phyloP scores from a whole-genome alignment of 2,329 filamentous ascomycete species.

The Scytalidium sp. region DNA sequence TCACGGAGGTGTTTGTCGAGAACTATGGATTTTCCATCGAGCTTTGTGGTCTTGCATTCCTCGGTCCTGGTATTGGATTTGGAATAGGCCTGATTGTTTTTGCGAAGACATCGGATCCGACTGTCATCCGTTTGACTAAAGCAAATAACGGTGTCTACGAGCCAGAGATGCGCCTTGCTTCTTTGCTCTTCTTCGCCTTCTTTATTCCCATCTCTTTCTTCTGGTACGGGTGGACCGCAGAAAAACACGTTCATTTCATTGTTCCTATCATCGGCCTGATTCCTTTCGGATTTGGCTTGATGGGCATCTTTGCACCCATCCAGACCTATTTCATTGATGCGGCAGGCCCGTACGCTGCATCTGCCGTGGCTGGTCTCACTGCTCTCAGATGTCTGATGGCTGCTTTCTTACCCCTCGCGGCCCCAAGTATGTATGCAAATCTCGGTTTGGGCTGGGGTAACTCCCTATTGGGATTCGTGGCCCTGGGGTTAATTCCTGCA shows the following conservation, averaged over 20 bases:
- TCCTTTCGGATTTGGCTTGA: slow-evolving; percentile 41
- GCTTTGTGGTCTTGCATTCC: slow-evolving; percentile 38
- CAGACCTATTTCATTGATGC: slow-evolving; percentile 46
- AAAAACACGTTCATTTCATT: slow-evolving; percentile 37
- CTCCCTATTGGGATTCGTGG: slow-evolving; percentile 45
- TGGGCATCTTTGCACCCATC: slow-evolving; percentile 36
- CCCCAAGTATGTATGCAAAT: slow-evolving; percentile 38
- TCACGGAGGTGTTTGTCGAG: slow-evolving; percentile 42
- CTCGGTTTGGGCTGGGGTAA: slow-evolving; percentile 44
- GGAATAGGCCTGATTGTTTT: slow-evolving; percentile 36
- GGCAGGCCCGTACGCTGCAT: slow-evolving; percentile 35
- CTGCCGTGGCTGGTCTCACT: slow-evolving; percentile 35
- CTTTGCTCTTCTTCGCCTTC: slow-evolving; percentile 37
- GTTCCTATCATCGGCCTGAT: slow-evolving; percentile 36
- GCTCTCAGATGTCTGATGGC: slow-evolving; percentile 41
- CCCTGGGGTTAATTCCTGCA: slow-evolving; percentile 43
- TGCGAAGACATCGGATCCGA: slow-evolving; percentile 36
- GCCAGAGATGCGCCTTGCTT: slow-evolving; percentile 39
- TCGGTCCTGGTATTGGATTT: slow-evolving; percentile 38
- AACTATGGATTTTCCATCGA: slow-evolving; percentile 38
- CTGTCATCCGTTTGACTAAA: slow-evolving; percentile 40
- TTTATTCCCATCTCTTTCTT: slow-evolving; percentile 42
- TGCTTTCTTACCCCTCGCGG: slow-evolving; percentile 48
- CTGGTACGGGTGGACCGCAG: slow-evolving; percentile 46
- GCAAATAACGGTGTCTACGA: slow-evolving; percentile 31